Conservation (phyloP, 1,284 basidiomycete genomes). For the Rhodotorula sp. region DNA sequence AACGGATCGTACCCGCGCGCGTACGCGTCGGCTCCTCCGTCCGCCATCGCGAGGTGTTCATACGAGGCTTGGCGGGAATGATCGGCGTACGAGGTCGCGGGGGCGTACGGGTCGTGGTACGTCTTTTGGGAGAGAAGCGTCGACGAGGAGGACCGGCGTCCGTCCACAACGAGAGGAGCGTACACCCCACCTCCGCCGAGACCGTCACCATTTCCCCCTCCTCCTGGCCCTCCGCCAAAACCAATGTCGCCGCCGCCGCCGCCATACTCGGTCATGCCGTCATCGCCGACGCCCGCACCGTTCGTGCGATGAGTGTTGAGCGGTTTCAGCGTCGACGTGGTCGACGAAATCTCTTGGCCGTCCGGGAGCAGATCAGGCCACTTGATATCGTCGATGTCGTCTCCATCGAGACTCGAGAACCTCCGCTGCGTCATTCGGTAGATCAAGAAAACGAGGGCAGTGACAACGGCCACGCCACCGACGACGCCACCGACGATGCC, state of each 20-base stretch:
- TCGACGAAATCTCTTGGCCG: slow-evolving; percentile 31
- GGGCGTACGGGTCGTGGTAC: slow-evolving; percentile 6
- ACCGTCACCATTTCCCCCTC: not conserved
- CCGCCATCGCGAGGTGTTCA: slow-evolving; percentile 30
- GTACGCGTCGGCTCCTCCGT: slow-evolving; percentile 14
- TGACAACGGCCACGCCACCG: slow-evolving; percentile 41
- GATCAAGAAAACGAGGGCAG: slow-evolving; percentile 39
- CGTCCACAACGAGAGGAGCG: not conserved
- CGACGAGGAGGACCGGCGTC: not conserved
- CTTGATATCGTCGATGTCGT: slow-evolving; percentile 39
- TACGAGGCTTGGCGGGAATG: slow-evolving; percentile 21
- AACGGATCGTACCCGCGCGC: slow-evolving; percentile 21
- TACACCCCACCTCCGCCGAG: not conserved
- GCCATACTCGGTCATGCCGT: slow-evolving; percentile 25
- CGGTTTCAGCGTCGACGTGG: slow-evolving; percentile 43
- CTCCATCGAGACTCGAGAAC: slow-evolving; percentile 40
- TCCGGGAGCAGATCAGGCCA: slow-evolving; percentile 43
- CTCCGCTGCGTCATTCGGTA: slow-evolving; percentile 43
- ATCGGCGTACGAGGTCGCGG: not conserved
- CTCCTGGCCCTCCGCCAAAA: not conserved
- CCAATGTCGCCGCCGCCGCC: not conserved
- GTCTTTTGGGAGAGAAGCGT: slow-evolving; percentile 9
- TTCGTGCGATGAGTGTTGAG: slow-evolving; percentile 40
- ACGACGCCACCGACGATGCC: slow-evolving; percentile 45
- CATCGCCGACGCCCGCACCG: slow-evolving; percentile 41